A percentile compares a stretch with the other conserved stretches of the same genome.
Evolutionary conservation across 2,329 filamentous ascomycete species (phyloP).

Genomic region (Xylariaceae sp.): DNA sequence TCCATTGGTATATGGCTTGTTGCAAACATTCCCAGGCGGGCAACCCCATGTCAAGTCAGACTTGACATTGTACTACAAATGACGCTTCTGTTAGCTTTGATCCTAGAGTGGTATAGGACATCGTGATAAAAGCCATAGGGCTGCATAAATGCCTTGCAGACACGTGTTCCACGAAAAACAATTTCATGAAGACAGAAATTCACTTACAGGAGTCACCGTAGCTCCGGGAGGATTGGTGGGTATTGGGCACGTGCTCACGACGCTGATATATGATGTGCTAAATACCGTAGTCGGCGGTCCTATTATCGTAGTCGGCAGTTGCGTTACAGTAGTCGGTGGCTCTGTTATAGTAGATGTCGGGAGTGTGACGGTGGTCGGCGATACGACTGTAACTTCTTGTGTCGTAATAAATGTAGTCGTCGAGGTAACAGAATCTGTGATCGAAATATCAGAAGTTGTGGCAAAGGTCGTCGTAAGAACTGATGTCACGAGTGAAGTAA

Average conservation of each 20-base stretch:
- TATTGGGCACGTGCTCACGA: constrained; percentile 40
- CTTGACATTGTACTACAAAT: constrained; percentile 31
- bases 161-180: too few relatives aligned
- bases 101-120: too few relatives aligned
- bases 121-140: too few relatives aligned
- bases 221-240: constrained; percentile 36
- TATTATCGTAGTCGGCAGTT: constrained; percentile 10
- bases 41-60: constrained; percentile 53
- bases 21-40: constrained; percentile 49
- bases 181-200: background rate
- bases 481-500: constrained; percentile 25
- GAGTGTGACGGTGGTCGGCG: constrained; percentile 21
- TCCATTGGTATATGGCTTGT: constrained; percentile 43
- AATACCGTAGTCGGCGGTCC: constrained; percentile 9
- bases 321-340: constrained; percentile 10
- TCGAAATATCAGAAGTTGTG: constrained; percentile 24
- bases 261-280: constrained; percentile 22
- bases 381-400: constrained; percentile 22
- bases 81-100: background rate
- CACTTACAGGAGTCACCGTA: too few relatives aligned
- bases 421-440: constrained; percentile 30
- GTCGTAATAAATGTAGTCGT: constrained; percentile 30
- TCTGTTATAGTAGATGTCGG: constrained; percentile 12
- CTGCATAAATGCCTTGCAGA: too few relatives aligned
- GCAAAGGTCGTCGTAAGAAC: constrained; percentile 26